Evolutionary conservation across 495 filamentous ascomycete species (phyloP).

Genomic region (Lepraria neglecta): DNA sequence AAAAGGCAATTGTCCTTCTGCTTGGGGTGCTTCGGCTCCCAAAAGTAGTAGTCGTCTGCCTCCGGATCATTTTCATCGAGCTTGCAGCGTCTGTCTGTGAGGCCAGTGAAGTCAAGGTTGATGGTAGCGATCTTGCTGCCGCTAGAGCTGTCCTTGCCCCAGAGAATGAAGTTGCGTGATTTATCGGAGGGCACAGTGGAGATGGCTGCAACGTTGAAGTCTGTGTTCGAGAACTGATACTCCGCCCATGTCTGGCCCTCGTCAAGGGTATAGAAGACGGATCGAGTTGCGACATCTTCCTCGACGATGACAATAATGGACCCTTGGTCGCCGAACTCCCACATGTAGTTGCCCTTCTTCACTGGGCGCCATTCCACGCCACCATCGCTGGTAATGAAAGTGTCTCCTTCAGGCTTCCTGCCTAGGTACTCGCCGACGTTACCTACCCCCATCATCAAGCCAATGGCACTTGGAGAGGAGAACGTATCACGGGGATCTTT

Average conservation of each 20-base stretch:
- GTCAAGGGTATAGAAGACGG: slow-evolving; percentile 70
- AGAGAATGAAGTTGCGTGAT: slow-evolving; percentile 83
- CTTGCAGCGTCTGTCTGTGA: slow-evolving; percentile 62
- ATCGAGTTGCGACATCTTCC: slow-evolving; percentile 55
- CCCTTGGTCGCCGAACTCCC: slow-evolving; percentile 92
- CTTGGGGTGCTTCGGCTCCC: slow-evolving; percentile 73
- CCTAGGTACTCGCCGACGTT: slow-evolving; percentile 74
- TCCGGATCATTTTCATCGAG: slow-evolving; percentile 57
- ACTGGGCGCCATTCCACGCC: slow-evolving; percentile 81
- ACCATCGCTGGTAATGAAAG: slow-evolving; percentile 81
- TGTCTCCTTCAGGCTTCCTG: slow-evolving; percentile 47
- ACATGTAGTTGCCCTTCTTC: slow-evolving; percentile 80
- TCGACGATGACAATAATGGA: slow-evolving; percentile 80
- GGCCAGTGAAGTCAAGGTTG: slow-evolving; percentile 80
- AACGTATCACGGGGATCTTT: slow-evolving; percentile 70
- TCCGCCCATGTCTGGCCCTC: slow-evolving; percentile 69
- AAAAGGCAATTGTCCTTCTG: slow-evolving; percentile 79
- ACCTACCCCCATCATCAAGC: slow-evolving; percentile 83
- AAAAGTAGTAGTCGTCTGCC: slow-evolving; percentile 64
- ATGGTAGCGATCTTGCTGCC: slow-evolving; percentile 53
- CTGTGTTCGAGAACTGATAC: slow-evolving; percentile 63
- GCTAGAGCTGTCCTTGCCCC: slow-evolving; percentile 53
- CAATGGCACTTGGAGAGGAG: slow-evolving; percentile 81
- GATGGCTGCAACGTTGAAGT: slow-evolving; percentile 66
- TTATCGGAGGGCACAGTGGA: slow-evolving; percentile 84